Evolutionary conservation across 306 rosid genomes (phyloP).

Genomic region (Alnus glutinosa): DNA sequence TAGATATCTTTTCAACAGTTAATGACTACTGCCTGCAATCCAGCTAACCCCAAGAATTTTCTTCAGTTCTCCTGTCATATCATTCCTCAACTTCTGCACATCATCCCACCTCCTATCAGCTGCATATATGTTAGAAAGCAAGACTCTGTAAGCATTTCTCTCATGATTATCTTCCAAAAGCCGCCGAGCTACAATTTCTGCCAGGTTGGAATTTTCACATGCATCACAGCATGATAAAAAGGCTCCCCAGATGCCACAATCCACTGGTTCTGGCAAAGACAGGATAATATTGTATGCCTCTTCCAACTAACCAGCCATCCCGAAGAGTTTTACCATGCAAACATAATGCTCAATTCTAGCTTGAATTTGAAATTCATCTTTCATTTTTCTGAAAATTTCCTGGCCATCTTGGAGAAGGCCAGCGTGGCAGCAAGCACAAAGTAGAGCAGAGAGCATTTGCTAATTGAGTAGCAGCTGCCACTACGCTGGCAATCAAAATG

Average conservation of each 20-base stretch:
- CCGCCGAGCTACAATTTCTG: slow-evolving; percentile 61
- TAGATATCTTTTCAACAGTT: slow-evolving; percentile 1
- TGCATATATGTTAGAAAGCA: slow-evolving; percentile 84
- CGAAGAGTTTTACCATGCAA: slow-evolving; percentile 86
- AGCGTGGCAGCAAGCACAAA: slow-evolving; percentile 79
- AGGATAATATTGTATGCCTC: slow-evolving; percentile 67
- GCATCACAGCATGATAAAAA: slow-evolving; percentile 79
- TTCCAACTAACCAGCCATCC: slow-evolving; percentile 70
- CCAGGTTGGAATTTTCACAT: slow-evolving; percentile 59
- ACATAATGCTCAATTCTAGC: slow-evolving; percentile 75
- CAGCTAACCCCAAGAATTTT: slow-evolving; percentile 75
- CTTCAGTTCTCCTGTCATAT: slow-evolving; percentile 40
- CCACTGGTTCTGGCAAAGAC: slow-evolving; percentile 74
- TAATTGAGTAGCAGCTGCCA: slow-evolving; percentile 69
- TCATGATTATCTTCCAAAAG: slow-evolving; percentile 54
- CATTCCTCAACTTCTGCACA: slow-evolving; percentile 62
- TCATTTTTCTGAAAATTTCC: slow-evolving; percentile 67
- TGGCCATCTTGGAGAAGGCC: slow-evolving; percentile 70
- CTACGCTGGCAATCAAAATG: slow-evolving; percentile 64
- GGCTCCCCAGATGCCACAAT: slow-evolving; percentile 81
- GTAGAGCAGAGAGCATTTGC: slow-evolving; percentile 76
- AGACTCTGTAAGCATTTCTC: slow-evolving; percentile 52
- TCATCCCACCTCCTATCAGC: slow-evolving; percentile 79
- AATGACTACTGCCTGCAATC: slow-evolving; percentile 42
- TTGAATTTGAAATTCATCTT: slow-evolving; percentile 53